These are phyloP conservation scores for Leersia perrieri DNA, from an alignment of 176 grass and related monocot genomes.

Conservation along the genomic window DNA sequence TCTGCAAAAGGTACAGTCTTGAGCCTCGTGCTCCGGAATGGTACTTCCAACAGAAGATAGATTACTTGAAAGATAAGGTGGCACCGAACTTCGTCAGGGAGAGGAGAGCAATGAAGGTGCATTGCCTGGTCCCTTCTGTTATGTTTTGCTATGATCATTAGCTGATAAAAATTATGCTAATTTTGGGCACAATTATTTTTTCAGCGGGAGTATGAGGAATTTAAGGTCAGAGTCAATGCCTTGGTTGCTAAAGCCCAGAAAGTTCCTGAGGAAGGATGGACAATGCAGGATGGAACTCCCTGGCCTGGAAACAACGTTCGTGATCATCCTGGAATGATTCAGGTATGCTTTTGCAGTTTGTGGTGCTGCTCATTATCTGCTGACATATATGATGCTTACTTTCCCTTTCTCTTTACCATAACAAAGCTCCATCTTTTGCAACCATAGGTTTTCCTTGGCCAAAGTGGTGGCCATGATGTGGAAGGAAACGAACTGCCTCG, in stretches of 20 bases:
- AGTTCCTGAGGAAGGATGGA: conserved; percentile 95
- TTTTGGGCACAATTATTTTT: not conserved
- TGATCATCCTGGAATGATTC: conserved; percentile 97
- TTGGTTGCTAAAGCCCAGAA: conserved; percentile 92
- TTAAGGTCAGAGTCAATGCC: conserved; percentile 88
- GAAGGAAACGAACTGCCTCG: conserved; percentile 89
- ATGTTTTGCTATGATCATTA: conserved; percentile 15
- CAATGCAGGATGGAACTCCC: conserved; percentile 90
- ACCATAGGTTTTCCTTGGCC: conserved; percentile 86
- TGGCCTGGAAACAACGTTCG: conserved; percentile 97
- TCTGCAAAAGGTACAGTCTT: conserved; percentile 78
- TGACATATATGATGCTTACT: not conserved
- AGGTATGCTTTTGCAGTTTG: conserved; percentile 33
- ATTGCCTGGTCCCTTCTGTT: not conserved
- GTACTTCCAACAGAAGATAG: conserved; percentile 95
- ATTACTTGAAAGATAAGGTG: conserved; percentile 93
- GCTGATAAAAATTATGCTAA: conserved; percentile 11
- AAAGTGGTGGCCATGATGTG: conserved; percentile 85
- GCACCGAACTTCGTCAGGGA: conserved; percentile 72
- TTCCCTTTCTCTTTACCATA: not conserved
- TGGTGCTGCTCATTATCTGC: not conserved
- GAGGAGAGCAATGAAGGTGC: conserved; percentile 92
- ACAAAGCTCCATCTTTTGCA: conserved; percentile 16
- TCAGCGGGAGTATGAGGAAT: conserved; percentile 94
- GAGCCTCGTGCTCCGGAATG: conserved; percentile 85